Evolutionary conservation across 306 rosid species (phyloP), one percentile per base, ranked within the genome.

Genomic region (Inga oerstediana): DNA sequence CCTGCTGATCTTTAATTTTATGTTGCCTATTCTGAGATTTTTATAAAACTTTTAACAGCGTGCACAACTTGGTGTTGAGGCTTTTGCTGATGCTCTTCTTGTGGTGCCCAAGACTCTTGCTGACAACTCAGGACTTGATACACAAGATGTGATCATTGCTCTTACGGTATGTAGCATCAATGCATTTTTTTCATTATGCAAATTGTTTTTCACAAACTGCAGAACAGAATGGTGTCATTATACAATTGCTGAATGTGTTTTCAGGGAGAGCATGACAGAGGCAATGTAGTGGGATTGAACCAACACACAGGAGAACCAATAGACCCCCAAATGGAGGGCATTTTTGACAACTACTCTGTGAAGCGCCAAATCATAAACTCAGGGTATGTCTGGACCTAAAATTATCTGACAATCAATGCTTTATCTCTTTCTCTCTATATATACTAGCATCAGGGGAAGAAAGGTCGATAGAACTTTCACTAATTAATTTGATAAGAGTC

Each of bases 21-120:
- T 44, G 17, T 65, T 62, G 19, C 24, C 56, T 75, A 46, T 79
- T 64, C 61, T n/a, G 10, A 71, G 65, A 75, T 73, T 19, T 84
- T 80, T 54, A 27, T 78, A 74, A 74, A 85, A 32, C 81, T 76
- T 80, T 85, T 78, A 84, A 89, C 94, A 96, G 99, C 94, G 99
- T 46, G 97, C 99, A 22, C 99, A 96, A 91, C 98, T 96, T 73
- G 99, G 99, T 14, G 90, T 96, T 24, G 93, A 91, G 89, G 99
- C 98, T 49, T 96, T 96, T 88, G 98, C 99, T 8, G 91, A 96
- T 87, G 98, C 99, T 39, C 99, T 96, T 87, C 99, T 96, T 72
- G 99, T 91, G 89, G 89, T 96, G 74, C 99, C 99, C 49, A 96
- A 93, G 89, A 96, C 97, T 54, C 99, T 96, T 14, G 97, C 98